A percentile compares a stretch with the other conserved stretches of the same genome.
Conservation (phyloP, 768 basidiomycete species). For the Crassisporium funariophilum region DNA sequence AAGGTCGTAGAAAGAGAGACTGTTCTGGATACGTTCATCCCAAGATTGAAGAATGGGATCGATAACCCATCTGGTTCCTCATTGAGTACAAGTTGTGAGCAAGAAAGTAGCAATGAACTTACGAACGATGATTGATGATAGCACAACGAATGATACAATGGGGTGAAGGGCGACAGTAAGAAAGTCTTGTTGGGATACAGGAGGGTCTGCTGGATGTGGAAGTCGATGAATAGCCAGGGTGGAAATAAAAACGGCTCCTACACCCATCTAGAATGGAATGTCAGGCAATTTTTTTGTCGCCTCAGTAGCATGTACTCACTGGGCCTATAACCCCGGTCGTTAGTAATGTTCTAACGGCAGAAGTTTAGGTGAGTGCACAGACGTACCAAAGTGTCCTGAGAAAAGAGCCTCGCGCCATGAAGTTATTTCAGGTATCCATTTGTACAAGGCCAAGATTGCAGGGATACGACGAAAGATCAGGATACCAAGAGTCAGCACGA, state of each 20-base stretch:
- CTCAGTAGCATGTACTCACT: slow-evolving; percentile 42
- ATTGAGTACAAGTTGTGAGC: not conserved
- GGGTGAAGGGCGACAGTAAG: slow-evolving; percentile 77
- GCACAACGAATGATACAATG: slow-evolving; percentile 85
- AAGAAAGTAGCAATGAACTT: slow-evolving; percentile 24
- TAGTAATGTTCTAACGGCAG: slow-evolving; percentile 1
- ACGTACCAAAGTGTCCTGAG: slow-evolving; percentile 84
- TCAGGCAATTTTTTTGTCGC: not conserved
- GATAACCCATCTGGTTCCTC: slow-evolving; percentile 60
- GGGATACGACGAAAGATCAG: slow-evolving; percentile 82
- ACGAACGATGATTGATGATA: slow-evolving; percentile 86
- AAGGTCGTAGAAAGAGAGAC: slow-evolving; percentile 47
- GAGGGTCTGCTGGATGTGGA: slow-evolving; percentile 58
- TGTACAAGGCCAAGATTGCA: slow-evolving; percentile 72
- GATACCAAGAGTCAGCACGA: slow-evolving; percentile 67
- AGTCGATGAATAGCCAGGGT: slow-evolving; percentile 68
- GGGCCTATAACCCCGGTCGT: slow-evolving; percentile 42
- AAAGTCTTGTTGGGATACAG: slow-evolving; percentile 67
- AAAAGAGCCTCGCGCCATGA: slow-evolving; percentile 89
- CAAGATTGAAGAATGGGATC: slow-evolving; percentile 65
- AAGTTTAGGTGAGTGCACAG: not conserved
- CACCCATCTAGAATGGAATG: slow-evolving; percentile 70
- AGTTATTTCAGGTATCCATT: slow-evolving; percentile 83
- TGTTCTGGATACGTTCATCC: slow-evolving; percentile 50
- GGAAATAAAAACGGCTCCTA: slow-evolving; percentile 87